A percentile compares a stretch with the other conserved stretches of the same genome.
Evolutionary conservation across 768 basidiomycete species (phyloP).

Genomic region (Leccinum subgranulosum): DNA sequence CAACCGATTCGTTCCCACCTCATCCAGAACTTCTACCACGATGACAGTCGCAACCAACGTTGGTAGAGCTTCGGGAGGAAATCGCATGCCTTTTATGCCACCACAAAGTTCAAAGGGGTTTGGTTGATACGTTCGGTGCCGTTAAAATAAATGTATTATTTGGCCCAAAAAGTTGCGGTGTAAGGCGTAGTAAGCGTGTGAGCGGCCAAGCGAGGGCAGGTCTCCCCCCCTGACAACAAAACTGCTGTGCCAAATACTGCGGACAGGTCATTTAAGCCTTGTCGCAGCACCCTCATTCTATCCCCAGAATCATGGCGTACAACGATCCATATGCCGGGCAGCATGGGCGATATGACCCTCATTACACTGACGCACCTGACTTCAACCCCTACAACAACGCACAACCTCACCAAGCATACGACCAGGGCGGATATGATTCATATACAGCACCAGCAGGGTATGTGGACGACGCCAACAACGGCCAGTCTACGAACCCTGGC

Average conservation of each 20-base stretch:
- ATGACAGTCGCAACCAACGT: conserved; percentile 3
- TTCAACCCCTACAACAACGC: conserved; percentile 46
- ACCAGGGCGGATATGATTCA: conserved; percentile 40
- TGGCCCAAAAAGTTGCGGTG: not conserved
- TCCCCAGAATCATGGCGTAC: conserved; percentile 41
- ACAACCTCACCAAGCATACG: conserved; percentile 52
- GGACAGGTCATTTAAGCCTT: not conserved
- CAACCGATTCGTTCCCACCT: conserved; percentile 31
- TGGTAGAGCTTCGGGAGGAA: conserved; percentile 32
- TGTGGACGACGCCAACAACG: conserved; percentile 36
- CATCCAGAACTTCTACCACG: conserved; percentile 27
- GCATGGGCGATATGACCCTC: conserved; percentile 26
- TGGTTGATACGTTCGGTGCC: conserved; percentile 18
- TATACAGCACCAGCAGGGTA: conserved; percentile 30
- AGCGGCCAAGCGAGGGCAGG: not conserved
- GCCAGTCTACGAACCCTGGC: conserved; percentile 12
- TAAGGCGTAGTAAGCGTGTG: conserved; percentile 9
- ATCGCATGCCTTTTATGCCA: conserved; percentile 55
- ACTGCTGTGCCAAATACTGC: conserved; percentile 8
- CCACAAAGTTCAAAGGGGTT: conserved; percentile 34
- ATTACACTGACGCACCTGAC: conserved; percentile 34
- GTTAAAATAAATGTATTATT: conserved; percentile 1
- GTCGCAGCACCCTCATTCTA: conserved; percentile 21
- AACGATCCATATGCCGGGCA: conserved; percentile 50
- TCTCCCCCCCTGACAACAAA: not conserved